phyloP scores from a whole-genome alignment of 2,329 filamentous ascomycete genomes.

The Botrytis byssoidea region DNA sequence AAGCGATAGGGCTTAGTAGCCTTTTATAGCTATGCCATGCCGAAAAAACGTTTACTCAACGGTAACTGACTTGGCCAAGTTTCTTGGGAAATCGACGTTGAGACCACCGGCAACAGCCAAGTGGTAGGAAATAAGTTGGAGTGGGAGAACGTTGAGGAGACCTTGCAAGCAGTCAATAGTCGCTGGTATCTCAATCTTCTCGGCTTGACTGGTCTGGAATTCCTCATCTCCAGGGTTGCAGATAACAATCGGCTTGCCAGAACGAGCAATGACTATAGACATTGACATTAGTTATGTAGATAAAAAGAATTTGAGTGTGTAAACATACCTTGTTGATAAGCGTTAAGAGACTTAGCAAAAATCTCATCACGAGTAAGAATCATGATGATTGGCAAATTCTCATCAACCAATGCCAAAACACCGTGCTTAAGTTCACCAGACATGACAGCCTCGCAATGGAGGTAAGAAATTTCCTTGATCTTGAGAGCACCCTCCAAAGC shows the following conservation, averaged over 20 bases:
- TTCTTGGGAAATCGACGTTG: slow-evolving; percentile 98
- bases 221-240: slow-evolving; percentile 90
- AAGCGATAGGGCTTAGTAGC: slow-evolving; percentile 27
- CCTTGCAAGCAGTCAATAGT: slow-evolving; percentile 95
- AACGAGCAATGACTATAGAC: slow-evolving; percentile 79
- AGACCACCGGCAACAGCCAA: slow-evolving; percentile 92
- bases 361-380: slow-evolving; percentile 94
- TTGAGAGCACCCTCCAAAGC: slow-evolving; percentile 96
- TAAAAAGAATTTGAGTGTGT: not conserved
- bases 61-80: slow-evolving; percentile 97
- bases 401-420: slow-evolving; percentile 93
- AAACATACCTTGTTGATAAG: slow-evolving; percentile 86
- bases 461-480: slow-evolving; percentile 99
- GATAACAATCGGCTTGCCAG: slow-evolving; percentile 96
- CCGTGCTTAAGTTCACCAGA: slow-evolving; percentile 99
- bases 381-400: slow-evolving; percentile 99
- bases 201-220: slow-evolving; percentile 82
- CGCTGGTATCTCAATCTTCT: slow-evolving; percentile 96
- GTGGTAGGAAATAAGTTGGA: slow-evolving; percentile 99
- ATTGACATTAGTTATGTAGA: slow-evolving; percentile 34
- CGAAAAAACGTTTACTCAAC: slow-evolving; percentile 69
- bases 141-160: slow-evolving; percentile 93
- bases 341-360: slow-evolving; percentile 98
- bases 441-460: slow-evolving; percentile 99
- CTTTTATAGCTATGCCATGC: slow-evolving; percentile 6